Percentiles rank a stretch among this genome's conserved stretches.
Conservation (phyloP, 352 stramenopile genomes). For the Globisporangium megalacanthum region DNA sequence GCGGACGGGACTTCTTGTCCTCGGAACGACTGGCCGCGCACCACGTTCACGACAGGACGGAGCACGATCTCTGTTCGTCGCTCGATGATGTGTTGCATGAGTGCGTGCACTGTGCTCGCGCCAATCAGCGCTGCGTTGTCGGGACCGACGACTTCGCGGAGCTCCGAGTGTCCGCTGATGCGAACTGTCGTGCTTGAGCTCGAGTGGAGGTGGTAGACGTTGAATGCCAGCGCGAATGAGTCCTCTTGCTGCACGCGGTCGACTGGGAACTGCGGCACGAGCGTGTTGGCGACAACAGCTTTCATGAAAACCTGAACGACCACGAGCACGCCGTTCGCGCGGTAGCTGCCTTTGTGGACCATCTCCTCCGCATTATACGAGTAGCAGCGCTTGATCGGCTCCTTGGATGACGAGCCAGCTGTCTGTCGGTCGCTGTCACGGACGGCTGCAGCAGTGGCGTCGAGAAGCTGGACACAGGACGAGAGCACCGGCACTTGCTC, state of each 20-base stretch:
- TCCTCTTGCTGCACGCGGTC: conserved; percentile 46
- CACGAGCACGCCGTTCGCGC: conserved; percentile 47
- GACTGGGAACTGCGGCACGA: conserved; percentile 27
- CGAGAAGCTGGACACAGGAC: conserved; percentile 44
- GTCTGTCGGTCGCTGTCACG: conserved; percentile 2
- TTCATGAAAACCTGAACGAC: conserved; percentile 52
- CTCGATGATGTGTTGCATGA: conserved; percentile 56
- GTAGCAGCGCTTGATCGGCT: conserved; percentile 18
- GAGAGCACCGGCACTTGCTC: conserved; percentile 13
- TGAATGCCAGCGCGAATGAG: conserved; percentile 48
- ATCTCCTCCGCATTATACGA: conserved; percentile 53
- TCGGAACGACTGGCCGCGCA: conserved; percentile 11
- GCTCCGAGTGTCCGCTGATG: conserved; percentile 33
- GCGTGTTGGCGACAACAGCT: conserved; percentile 24
- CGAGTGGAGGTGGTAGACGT: conserved; percentile 51
- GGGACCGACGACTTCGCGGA: conserved; percentile 62
- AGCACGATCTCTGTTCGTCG: conserved; percentile 28
- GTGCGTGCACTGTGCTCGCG: conserved; percentile 26
- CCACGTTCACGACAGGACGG: background rate
- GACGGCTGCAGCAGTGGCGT: conserved; percentile 11
- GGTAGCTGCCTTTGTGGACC: conserved; percentile 54
- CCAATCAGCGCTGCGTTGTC: conserved; percentile 40
- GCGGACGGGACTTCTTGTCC: background rate
- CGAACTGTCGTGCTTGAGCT: conserved; percentile 21
- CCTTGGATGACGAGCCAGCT: background rate